Percentiles rank a stretch among this genome's conserved stretches.
phyloP scores from a whole-genome alignment of 1,284 basidiomycete species.

The Cryptococcus sp. region DNA sequence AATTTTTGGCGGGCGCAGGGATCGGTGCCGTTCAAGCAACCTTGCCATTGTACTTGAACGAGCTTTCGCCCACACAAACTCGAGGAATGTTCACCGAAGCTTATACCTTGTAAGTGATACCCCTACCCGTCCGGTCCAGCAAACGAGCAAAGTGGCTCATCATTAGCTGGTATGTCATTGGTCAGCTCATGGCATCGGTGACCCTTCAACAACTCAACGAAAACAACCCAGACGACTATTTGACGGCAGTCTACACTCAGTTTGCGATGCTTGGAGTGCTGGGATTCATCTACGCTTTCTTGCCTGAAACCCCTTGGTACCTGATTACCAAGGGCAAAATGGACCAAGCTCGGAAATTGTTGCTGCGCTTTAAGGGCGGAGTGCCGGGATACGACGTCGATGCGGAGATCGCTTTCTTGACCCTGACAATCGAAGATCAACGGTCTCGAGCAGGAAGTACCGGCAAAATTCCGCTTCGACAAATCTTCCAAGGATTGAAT shows the following conservation, averaged over 20 bases:
- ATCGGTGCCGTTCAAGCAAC: slow-evolving; percentile 13
- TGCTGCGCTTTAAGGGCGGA: slow-evolving; percentile 8
- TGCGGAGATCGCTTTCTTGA: slow-evolving; percentile 13
- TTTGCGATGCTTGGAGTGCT: slow-evolving; percentile 13
- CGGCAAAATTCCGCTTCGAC: background rate
- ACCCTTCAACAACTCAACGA: no score
- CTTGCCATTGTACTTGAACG: slow-evolving; percentile 12
- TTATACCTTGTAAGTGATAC: slow-evolving; percentile 12
- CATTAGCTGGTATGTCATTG: background rate
- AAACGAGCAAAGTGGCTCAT: background rate
- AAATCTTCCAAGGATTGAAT: background rate
- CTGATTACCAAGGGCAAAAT: slow-evolving; percentile 16
- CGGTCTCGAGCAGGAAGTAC: background rate
- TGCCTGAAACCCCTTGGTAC: slow-evolving; percentile 8
- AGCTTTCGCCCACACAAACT: slow-evolving; percentile 10
- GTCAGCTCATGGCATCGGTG: no score
- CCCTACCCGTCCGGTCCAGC: slow-evolving; percentile 2
- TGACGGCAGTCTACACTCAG: slow-evolving; percentile 1
- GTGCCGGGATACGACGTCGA: slow-evolving; percentile 16
- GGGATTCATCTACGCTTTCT: slow-evolving; percentile 3
- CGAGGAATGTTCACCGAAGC: slow-evolving; percentile 18
- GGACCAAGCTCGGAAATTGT: slow-evolving; percentile 12
- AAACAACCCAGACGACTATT: no score
- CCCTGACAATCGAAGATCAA: slow-evolving; percentile 16
- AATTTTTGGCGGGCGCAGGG: slow-evolving; percentile 16